These are phyloP conservation scores for Geosmithia morbida DNA, from an alignment of 2,329 filamentous ascomycete genomes.

Conservation along the genomic window DNA sequence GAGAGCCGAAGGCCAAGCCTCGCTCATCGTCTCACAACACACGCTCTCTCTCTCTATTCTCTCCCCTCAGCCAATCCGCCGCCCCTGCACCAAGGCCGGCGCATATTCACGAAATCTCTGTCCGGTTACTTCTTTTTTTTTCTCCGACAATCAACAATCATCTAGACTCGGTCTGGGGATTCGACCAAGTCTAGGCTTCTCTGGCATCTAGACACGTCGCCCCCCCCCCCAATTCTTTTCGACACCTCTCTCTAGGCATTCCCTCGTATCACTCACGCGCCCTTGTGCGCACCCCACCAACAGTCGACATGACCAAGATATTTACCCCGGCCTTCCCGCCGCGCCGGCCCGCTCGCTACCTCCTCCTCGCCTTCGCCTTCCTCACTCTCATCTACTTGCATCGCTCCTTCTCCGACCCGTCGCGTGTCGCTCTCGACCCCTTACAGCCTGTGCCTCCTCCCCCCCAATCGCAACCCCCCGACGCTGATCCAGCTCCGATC, in stretches of 20 bases:
- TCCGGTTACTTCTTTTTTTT: no score
- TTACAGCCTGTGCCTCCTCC: constrained; percentile 4
- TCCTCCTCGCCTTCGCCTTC: constrained; percentile 20
- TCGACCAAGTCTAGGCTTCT: no score
- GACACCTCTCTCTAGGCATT: neutral
- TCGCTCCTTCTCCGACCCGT: neutral
- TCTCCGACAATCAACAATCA: no score
- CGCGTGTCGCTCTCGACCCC: constrained; percentile 4
- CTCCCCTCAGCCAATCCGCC: no score
- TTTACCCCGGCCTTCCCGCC: constrained; percentile 19
- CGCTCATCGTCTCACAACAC: no score
- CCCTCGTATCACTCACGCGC: neutral
- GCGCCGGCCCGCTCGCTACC: constrained; percentile 25
- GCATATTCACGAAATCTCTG: no score
- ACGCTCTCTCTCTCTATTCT: no score
- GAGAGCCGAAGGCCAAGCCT: no score
- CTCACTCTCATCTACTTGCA: constrained; percentile 16
- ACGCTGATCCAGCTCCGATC: neutral
- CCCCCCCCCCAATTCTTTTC: neutral
- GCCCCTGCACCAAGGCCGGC: no score
- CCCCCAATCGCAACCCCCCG: neutral
- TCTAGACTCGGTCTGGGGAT: no score
- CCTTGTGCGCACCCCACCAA: neutral
- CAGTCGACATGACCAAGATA: constrained; percentile 1
- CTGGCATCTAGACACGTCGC: no score